Base-by-base conservation (phyloP, 176 grass and related monocot species). In the Carex parvula region DNA sequence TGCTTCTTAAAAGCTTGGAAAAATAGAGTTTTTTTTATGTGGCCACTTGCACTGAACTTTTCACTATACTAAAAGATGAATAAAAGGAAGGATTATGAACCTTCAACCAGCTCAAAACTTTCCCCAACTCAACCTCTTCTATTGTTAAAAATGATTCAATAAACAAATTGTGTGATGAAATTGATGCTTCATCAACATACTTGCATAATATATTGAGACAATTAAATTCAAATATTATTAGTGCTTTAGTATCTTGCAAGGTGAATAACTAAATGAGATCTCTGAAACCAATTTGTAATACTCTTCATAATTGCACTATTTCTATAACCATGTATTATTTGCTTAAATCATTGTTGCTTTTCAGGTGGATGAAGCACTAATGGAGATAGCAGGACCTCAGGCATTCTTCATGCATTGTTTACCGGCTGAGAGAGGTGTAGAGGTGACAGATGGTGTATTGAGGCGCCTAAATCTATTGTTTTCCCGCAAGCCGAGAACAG, bases 391-490 rank as follows among this genome's bases (percentile, higher is more conserved):
- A 42, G 96, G 96, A 46, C 88, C 93, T 8, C 84, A 95, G 44
- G 91, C 93, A 46, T 95, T 84, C 77, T 92, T 99, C 64, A 99
- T 99, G 96, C 93, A 99, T 61, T 99, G 96, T 78, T 89, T 99
- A 67, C 91, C 96, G 6, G 93, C 96, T 0, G 96, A 99, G 74
- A 92, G 96, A 92, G 93, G 96, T 26, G 42, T 99, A 20, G 96
- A 99, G 80, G 93, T 99, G 53, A 94, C 96, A 2, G 89, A 99
- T 15, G 84, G 83, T 61, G 96, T 86, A 87, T 99, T 2, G 96
- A 99, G 81, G 91, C 91, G 13, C 92, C 88, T 62, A 90, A 92
- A 63, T 99, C 96, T 63, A 99, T 99, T 2, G 93, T 99, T 39
- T 99, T 99, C 72, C 87, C 92, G 3, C 96, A 98, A 85, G 96